Percentiles rank a stretch among this genome's conserved stretches.
phyloP scores from a whole-genome alignment of 108 stramenopile genomes.

The Nannochloropsis gaditana region DNA sequence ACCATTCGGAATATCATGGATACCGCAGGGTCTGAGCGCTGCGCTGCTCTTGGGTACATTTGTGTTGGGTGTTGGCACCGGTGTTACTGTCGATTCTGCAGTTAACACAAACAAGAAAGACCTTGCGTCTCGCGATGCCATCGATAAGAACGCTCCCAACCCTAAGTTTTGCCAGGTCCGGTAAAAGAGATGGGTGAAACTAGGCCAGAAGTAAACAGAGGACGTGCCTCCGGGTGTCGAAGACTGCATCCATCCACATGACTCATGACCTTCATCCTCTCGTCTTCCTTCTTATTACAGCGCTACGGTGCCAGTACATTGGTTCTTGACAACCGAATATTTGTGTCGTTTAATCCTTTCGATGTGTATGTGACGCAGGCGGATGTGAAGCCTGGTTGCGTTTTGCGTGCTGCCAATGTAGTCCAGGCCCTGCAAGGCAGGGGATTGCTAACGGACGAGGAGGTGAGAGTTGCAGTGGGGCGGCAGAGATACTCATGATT shows the following conservation, averaged over 20 bases:
- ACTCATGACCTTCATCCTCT: too few species aligned
- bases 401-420: conserved; percentile 72
- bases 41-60: conserved; percentile 79
- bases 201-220: too few species aligned
- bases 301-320: conserved; percentile 75
- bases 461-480: conserved; percentile 43
- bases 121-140: conserved; percentile 83
- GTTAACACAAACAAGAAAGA: conserved; percentile 85
- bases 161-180: conserved; percentile 63
- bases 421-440: conserved; percentile 67
- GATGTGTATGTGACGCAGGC: conserved; percentile 88
- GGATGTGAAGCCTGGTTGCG: conserved; percentile 92
- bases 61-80: conserved; percentile 79
- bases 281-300: conserved; percentile 33
- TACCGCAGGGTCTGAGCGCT: conserved; percentile 45
- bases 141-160: conserved; percentile 88
- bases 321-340: conserved; percentile 88
- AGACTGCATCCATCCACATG: too few species aligned
- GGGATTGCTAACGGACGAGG: conserved; percentile 71
- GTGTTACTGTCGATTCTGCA: conserved; percentile 81
- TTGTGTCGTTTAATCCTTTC: conserved; percentile 92
- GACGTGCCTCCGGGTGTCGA: too few species aligned
- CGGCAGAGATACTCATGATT: too few species aligned
- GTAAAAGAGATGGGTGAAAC: too few species aligned
- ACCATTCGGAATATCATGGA: not conserved